These are phyloP conservation scores for Hanseniaspora opuntiae DNA, from an alignment of 805 yeast genomes.

Conservation along the genomic window DNA sequence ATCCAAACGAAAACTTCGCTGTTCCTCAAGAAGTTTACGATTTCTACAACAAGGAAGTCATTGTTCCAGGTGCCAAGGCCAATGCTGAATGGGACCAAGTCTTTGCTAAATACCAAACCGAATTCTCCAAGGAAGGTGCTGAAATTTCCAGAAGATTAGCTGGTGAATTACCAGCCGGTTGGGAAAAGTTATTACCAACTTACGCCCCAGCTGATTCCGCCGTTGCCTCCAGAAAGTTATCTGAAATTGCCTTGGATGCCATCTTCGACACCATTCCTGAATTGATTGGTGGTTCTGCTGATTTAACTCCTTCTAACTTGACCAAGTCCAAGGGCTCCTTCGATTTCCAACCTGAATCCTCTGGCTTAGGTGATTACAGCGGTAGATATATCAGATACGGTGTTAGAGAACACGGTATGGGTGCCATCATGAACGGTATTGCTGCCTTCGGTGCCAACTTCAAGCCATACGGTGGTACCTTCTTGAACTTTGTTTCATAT, in stretches of 20 bases:
- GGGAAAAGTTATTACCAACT: constrained; percentile 66
- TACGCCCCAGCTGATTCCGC: constrained; percentile 70
- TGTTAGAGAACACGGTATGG: constrained; percentile 99
- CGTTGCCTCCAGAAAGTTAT: constrained; percentile 86
- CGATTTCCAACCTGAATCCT: constrained; percentile 82
- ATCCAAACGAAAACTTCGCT: constrained; percentile 65
- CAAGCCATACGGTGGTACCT: constrained; percentile 92
- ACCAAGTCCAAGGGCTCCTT: constrained; percentile 73
- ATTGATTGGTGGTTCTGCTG: constrained; percentile 95
- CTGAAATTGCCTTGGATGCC: constrained; percentile 61
- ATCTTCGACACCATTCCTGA: constrained; percentile 64
- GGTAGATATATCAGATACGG: constrained; percentile 96
- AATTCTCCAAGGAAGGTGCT: constrained; percentile 66
- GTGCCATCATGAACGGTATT: constrained; percentile 95
- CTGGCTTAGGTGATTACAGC: constrained; percentile 68
- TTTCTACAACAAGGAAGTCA: constrained; percentile 41
- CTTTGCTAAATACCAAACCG: constrained; percentile 45
- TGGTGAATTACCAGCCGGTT: constrained; percentile 66
- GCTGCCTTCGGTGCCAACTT: constrained; percentile 74
- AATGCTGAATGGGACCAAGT: constrained; percentile 65
- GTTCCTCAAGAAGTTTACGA: constrained; percentile 77
- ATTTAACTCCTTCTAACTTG: constrained; percentile 90
- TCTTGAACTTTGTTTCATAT: constrained; percentile 80
- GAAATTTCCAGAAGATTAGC: constrained; percentile 67
- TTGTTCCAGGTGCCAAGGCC: constrained; percentile 47